A percentile compares a stretch with the other conserved stretches of the same genome.
Evolutionary conservation across 305 asterid species (phyloP).

Genomic region (Solanum hybrid): DNA sequence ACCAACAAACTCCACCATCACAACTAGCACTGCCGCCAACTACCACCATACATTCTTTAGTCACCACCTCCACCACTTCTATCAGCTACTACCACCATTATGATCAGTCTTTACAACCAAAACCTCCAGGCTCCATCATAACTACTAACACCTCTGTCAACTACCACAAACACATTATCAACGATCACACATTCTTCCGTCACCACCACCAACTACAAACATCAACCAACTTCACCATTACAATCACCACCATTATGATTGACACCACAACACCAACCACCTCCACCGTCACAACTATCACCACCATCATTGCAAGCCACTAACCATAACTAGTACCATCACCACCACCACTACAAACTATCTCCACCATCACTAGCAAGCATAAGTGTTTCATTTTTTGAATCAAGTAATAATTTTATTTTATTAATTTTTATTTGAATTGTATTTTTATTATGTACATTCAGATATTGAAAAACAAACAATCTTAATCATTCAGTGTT

Average conservation of each 20-base stretch:
- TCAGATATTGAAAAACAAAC: background rate
- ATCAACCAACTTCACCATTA: background rate
- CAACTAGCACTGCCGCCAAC: background rate
- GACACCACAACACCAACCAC: background rate
- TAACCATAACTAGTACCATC: background rate
- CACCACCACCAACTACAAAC: background rate
- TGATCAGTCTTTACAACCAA: background rate
- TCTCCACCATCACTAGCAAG: background rate
- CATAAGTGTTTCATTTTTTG: background rate
- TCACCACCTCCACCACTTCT: background rate
- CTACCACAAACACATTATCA: background rate
- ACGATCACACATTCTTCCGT: background rate
- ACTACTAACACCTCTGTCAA: background rate
- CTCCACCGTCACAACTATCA: background rate
- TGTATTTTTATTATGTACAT: background rate
- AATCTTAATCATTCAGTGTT: background rate
- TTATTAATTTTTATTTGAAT: background rate
- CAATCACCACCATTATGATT: background rate
- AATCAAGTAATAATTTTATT: too few species aligned
- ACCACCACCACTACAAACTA: background rate
- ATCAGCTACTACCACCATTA: background rate
- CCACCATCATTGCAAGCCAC: background rate
- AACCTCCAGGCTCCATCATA: background rate
- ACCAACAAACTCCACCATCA: background rate
- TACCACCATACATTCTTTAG: background rate